Conservation (phyloP, 129 eudicot genomes). For the Flaveria sonorensis region DNA sequence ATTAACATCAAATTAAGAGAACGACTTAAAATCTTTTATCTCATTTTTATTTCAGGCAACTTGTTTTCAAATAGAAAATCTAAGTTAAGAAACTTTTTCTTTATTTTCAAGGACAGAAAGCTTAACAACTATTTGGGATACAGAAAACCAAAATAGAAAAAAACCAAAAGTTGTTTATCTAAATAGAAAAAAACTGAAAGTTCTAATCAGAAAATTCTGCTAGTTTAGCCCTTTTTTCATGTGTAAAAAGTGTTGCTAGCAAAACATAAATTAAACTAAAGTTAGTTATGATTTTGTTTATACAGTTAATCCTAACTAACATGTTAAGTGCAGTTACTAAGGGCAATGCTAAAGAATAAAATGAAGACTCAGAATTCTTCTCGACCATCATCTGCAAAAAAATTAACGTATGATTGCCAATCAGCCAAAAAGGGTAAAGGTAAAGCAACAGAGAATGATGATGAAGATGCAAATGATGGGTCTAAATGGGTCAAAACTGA, state of each 20-base stretch:
- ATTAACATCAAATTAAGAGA: no score
- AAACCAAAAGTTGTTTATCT: neutral
- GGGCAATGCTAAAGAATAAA: slow-evolving; percentile 85
- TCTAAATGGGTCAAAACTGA: slow-evolving; percentile 95
- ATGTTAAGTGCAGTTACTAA: slow-evolving; percentile 54
- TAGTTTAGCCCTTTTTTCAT: no score
- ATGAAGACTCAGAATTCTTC: slow-evolving; percentile 55
- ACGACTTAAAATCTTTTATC: no score
- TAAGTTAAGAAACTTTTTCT: neutral
- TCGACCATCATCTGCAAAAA: slow-evolving; percentile 50
- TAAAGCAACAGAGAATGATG: slow-evolving; percentile 45
- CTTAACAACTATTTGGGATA: neutral
- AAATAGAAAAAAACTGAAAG: no score
- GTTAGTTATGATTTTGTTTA: neutral
- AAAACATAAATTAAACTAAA: neutral
- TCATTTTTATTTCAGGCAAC: no score
- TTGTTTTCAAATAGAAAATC: neutral
- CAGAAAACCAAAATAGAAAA: neutral
- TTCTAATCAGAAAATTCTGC: no score
- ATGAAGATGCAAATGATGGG: slow-evolving; percentile 43
- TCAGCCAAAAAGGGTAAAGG: slow-evolving; percentile 40
- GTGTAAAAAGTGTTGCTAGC: neutral
- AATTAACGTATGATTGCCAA: slow-evolving; percentile 40
- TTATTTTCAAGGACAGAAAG: neutral
- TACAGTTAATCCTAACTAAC: neutral